Conservation (phyloP, 768 basidiomycete species). For the Omphalotus guepiniiformis region DNA sequence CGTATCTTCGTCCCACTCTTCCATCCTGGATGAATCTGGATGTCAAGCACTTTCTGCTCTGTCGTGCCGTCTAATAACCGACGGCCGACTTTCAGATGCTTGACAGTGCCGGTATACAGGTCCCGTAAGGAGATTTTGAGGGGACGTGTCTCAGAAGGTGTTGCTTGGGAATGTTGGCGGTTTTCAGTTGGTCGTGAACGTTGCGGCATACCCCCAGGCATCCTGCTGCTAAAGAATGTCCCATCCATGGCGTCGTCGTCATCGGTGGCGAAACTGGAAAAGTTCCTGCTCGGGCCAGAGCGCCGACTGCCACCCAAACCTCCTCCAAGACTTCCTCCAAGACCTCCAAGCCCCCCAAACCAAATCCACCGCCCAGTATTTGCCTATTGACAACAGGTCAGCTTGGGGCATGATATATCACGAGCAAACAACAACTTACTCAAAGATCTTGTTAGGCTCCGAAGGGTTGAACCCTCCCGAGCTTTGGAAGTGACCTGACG, state of each 20-base stretch:
- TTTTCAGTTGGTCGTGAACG: slow-evolving; percentile 38
- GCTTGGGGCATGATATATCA: not conserved
- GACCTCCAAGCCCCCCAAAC: too few species aligned
- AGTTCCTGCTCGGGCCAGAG: slow-evolving; percentile 17
- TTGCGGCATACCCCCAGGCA: slow-evolving; percentile 53
- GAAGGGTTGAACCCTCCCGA: slow-evolving; percentile 59
- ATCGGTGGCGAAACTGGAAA: slow-evolving; percentile 30
- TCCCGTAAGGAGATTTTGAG: slow-evolving; percentile 85
- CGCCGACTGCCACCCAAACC: slow-evolving; percentile 25
- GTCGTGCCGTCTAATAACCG: slow-evolving; percentile 64
- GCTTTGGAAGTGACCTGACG: slow-evolving; percentile 30
- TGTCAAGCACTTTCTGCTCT: slow-evolving; percentile 85
- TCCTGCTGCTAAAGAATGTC: slow-evolving; percentile 31
- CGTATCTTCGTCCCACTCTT: slow-evolving; percentile 94
- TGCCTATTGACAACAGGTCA: slow-evolving; percentile 35
- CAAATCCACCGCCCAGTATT: slow-evolving; percentile 44
- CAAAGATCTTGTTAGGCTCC: slow-evolving; percentile 87
- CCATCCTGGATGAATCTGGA: slow-evolving; percentile 84
- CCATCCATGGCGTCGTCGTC: slow-evolving; percentile 48
- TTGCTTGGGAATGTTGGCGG: slow-evolving; percentile 28
- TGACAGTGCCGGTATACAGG: slow-evolving; percentile 78
- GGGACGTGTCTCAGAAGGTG: slow-evolving; percentile 62
- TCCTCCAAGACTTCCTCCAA: too few species aligned
- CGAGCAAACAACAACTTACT: slow-evolving; percentile 45
- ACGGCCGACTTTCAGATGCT: slow-evolving; percentile 85